Evolutionary conservation across 257 asterid species (phyloP), one percentile per base, ranked within the genome.

Genomic region (Osmanthus fragrans): DNA sequence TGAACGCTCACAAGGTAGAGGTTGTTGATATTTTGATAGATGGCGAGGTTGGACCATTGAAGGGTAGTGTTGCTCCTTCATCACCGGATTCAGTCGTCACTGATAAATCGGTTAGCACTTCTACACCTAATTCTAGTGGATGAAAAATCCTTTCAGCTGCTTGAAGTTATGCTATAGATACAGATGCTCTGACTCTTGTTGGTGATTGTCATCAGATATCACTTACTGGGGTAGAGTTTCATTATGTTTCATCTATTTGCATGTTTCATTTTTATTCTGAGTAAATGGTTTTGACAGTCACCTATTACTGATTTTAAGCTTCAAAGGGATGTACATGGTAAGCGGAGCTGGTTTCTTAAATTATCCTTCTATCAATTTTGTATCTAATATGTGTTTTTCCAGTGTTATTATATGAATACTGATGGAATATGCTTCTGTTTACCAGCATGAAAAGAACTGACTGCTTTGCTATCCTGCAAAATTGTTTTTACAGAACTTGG

Each of bases 21-120:
- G 84, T 87, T 12, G 86, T 90, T 7, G 94, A 92, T 19, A 84
- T 90, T 76, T 49, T 87, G 81, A 86, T 80, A 29, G 94, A 88
- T 60, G 92, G 83, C 4, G 91, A 88, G 25, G 80, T 63, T 10
- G 88, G 81, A 33, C 83, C 45, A 3, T 68, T 80, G 25, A 85
- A 86, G 78, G 89, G 75, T 42, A 51, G 77, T 40, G 73, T 30
- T 32, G 77, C 82, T 49, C 86, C 89, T 4, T 80, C 88, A 2
- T 90, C 93, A 2, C 86, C 91, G 1, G 92, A 78, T 73, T 88
- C 97, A 0, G 86, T 30, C 23, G 78, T 64, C 29, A 67, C 85
- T 23, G 85, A 71, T 80, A 83, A 86, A 66, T 83, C 79, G 75
- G 71, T 58, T 8, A 79, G 71, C 76, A 85, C 84, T 49, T 89